Evolutionary conservation across 192 early-diverging fungal species (phyloP), one percentile per base, ranked within the genome.

Genomic region (Entophlyctis luteolus): DNA sequence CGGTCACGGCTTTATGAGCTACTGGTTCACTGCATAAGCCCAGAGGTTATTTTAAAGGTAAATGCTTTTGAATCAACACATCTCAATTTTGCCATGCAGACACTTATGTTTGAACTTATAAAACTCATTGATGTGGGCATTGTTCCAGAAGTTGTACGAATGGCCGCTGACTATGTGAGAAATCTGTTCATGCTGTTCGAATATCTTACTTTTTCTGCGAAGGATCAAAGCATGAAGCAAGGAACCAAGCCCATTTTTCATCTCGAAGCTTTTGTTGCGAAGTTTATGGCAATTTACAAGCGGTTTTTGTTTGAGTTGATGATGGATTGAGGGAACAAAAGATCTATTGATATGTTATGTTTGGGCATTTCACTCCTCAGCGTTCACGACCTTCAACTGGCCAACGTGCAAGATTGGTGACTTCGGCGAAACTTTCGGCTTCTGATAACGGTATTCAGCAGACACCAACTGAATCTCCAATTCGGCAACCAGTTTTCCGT

Each of bases 241-340:
- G 96, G 96, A 1, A 87, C 84, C 59, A 98, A 98, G 79, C 84
- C 86, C 1, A 94, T 98, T 23, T 92, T 97, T 63, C 94, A 98
- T 71, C 78, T 98, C 29, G 96, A 98, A 71, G 92, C 93, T 0
- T 98, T 93, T 77, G 86, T 90, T 28, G 92, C 91, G 37, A 88
- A 88, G 68, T 84, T 95, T 55, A 97, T 98, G 94, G 87, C 87
- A 37, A 69, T 91, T 6, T 97, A 95, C 79, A 93, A 92, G 75
- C 77, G 85, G 78, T 91, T 89, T 59, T 58, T 86, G 52, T 69
- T 75, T 49, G 72, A 81, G 2, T 54, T 63, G 60, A 62, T 63
- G 60, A 27, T 22, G 4, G 27, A 34, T 50, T 37, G 55, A 23
- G 49, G 27, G 8, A 18, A 52, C 18, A 52, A 8, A 5, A 27